Conservation (phyloP, 1,284 basidiomycete genomes). For the Cutaneotrichosporon sp. region DNA sequence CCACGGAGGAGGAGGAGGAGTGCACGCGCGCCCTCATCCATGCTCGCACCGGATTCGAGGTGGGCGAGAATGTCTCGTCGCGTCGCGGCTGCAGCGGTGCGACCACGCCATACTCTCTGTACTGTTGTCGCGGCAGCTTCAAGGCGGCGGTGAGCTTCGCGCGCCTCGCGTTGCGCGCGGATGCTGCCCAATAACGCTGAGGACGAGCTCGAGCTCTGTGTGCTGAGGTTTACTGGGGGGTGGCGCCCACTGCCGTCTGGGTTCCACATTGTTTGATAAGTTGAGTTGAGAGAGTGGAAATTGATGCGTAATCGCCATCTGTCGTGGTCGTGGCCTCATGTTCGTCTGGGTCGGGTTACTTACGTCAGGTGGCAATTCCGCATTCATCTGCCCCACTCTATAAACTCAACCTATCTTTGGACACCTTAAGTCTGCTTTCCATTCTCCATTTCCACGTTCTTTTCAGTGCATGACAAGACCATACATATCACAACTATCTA, state of each 20-base stretch:
- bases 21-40: slow-evolving; percentile 20
- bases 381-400: background rate
- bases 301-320: background rate
- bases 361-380: background rate
- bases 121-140: slow-evolving; percentile 38
- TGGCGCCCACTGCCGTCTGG: slow-evolving; percentile 23
- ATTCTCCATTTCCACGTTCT: too few species aligned
- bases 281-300: background rate
- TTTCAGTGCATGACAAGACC: background rate
- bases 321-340: background rate
- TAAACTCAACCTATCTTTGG: too few species aligned
- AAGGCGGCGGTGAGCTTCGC: slow-evolving; percentile 40
- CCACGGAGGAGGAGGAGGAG: slow-evolving; percentile 26
- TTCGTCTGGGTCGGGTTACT: background rate
- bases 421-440: too few species aligned
- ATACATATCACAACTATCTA: slow-evolving; percentile 8
- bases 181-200: slow-evolving; percentile 38
- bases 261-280: slow-evolving; percentile 21
- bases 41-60: slow-evolving; percentile 11
- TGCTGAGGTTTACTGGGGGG: slow-evolving; percentile 44
- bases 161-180: slow-evolving; percentile 39
- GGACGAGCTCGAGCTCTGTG: slow-evolving; percentile 39
- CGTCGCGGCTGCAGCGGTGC: slow-evolving; percentile 8
- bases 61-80: slow-evolving; percentile 7
- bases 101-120: slow-evolving; percentile 49